A percentile compares a stretch with the other conserved stretches of the same genome.
Evolutionary conservation across 257 asterid genomes (phyloP).

Genomic region (Catharanthus roseus): DNA sequence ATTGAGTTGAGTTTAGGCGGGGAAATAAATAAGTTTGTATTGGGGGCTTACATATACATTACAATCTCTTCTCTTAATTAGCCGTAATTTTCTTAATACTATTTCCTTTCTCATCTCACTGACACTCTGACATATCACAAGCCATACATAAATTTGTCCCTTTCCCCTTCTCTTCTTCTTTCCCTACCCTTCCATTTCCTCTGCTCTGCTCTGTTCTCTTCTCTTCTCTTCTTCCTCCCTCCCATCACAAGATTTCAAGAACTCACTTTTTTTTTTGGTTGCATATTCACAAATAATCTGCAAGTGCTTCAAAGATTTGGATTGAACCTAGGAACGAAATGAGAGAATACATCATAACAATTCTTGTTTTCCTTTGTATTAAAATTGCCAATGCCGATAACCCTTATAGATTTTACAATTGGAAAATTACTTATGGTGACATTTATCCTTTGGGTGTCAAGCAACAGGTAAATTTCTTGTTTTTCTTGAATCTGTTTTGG

Average conservation of each 20-base stretch:
- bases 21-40: background rate
- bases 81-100: conserved; percentile 7
- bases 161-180: background rate
- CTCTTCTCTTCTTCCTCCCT: background rate
- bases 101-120: conserved; percentile 16
- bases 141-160: conserved; percentile 6
- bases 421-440: conserved; percentile 78
- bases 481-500: background rate
- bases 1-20: conserved; percentile 15
- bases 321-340: background rate
- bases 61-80: no score
- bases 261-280: background rate
- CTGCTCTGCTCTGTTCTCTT: background rate
- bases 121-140: conserved; percentile 30
- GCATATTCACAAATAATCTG: no score
- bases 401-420: conserved; percentile 77
- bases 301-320: background rate
- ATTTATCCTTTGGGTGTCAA: conserved; percentile 79
- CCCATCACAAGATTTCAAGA: background rate
- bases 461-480: conserved; percentile 52
- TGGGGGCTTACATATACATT: no score
- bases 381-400: conserved; percentile 52
- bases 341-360: no score
- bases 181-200: background rate
- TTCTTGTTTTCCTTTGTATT: conserved; percentile 24